phyloP scores from a whole-genome alignment of 2,329 filamentous ascomycete genomes.

The Apiospora hydei region DNA sequence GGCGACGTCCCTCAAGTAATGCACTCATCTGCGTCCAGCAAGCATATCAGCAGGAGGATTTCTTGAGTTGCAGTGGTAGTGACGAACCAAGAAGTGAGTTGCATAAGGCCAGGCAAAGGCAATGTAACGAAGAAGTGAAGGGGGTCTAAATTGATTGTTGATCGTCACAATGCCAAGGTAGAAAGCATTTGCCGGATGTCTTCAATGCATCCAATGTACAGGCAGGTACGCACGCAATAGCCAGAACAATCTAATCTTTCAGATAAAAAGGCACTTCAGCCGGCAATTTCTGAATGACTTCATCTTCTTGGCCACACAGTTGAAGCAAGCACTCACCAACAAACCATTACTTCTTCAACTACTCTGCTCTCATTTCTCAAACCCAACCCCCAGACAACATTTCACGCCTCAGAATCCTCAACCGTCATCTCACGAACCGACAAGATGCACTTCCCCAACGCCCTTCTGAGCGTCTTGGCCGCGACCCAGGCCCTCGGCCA shows the following conservation, averaged over 20 bases:
- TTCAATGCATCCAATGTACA: background rate
- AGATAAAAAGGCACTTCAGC: background rate
- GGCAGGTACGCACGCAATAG: background rate
- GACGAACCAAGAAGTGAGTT: background rate
- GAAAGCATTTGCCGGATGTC: background rate
- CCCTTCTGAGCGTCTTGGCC: slow-evolving; percentile 33
- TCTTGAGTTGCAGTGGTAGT: background rate
- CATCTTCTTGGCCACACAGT: background rate
- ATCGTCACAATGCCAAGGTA: background rate
- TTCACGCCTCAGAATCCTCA: background rate
- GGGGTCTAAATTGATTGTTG: background rate
- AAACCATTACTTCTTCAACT: background rate
- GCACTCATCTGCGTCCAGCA: too few relatives aligned
- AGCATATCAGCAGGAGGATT: too few relatives aligned
- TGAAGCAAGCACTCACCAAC: background rate
- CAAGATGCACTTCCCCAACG: slow-evolving; percentile 38
- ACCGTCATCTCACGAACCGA: background rate
- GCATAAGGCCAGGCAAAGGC: background rate
- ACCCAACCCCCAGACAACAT: background rate
- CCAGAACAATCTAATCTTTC: background rate
- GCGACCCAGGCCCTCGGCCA: slow-evolving; percentile 46
- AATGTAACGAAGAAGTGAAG: background rate
- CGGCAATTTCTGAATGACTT: background rate
- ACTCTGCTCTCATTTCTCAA: background rate
- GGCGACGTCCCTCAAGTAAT: too few relatives aligned